Base-by-base conservation (phyloP, 2,329 filamentous ascomycete species). In the Alternaria dauci region DNA sequence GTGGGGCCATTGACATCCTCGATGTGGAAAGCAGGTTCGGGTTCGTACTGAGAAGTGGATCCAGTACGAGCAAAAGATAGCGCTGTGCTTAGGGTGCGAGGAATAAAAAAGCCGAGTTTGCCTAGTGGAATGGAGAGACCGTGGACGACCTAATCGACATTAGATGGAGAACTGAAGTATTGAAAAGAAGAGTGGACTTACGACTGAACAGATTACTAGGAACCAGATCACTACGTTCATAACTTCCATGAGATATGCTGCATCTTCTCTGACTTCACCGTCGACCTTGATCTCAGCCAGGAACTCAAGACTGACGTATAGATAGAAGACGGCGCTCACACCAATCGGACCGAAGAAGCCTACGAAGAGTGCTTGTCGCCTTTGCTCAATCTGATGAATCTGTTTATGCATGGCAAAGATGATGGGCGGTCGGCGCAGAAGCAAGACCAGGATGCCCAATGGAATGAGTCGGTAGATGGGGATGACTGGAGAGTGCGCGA, bases 261-360 rank as follows among this genome's bases (percentile, higher is more conserved):
- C 89, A 73, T 96, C 92, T 36, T 84, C 81, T 28, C 92, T 84
- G 14, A 87, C 80, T 32, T 84, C 73, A 0, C 87, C 89, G 53
- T 91, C 81, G 8, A 88, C 85, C 0, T 84, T 86, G 57, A 88
- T 77, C 4, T 81, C 73, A 7, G 76, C 73, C 2, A 97, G 82
- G 62, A 94, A 97, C 25, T 96, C 91, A 1, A 91, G 78, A 41
- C 87, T 89, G 62, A 97, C 83, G 72, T 93, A 96, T 6, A 97
- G 84, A 74, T 97, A 97, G 76, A 96, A 97, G 20, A 97, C 86
- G 1, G 93, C 94, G 16, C 91, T 92, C 1, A 97, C 93, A 3
- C 94, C 93, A 57, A 97, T 94, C 0, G 94, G 94, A 0, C 94
- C 94, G 66, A 97, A 97, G 81, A 96, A 97, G 0, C 94, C 94